Percentiles rank a stretch among this genome's conserved stretches.
phyloP scores from a whole-genome alignment of 441 rosid genomes.

The Euphorbia corollata region DNA sequence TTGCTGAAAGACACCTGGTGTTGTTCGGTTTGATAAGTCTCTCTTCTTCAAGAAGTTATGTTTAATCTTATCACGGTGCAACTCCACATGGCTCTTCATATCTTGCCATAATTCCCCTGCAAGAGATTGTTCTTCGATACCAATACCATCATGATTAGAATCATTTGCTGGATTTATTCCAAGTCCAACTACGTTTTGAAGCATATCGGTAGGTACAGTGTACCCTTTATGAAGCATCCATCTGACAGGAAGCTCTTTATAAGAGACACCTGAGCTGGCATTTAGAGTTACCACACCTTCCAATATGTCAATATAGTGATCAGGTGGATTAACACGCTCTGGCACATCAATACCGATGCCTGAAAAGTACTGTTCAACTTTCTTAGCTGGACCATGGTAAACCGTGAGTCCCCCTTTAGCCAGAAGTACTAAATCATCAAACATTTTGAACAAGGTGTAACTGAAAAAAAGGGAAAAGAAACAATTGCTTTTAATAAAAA shows the following conservation, averaged over 20 bases:
- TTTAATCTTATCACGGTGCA: constrained; percentile 54
- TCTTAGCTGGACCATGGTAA: constrained; percentile 75
- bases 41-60: constrained; percentile 50
- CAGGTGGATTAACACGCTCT: constrained; percentile 89
- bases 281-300: constrained; percentile 63
- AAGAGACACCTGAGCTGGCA: constrained; percentile 23
- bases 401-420: constrained; percentile 90
- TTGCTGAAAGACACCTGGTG: constrained; percentile 57
- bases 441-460: constrained; percentile 75
- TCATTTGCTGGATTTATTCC: constrained; percentile 22
- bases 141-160: constrained; percentile 19
- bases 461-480: constrained; percentile 28
- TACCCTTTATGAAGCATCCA: constrained; percentile 93
- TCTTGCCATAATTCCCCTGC: constrained; percentile 82
- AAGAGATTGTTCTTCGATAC: constrained; percentile 49
- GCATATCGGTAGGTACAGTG: constrained; percentile 64
- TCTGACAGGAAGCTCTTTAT: constrained; percentile 65
- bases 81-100: constrained; percentile 45
- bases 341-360: constrained; percentile 72
- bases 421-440: constrained; percentile 81
- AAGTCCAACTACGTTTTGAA: constrained; percentile 31
- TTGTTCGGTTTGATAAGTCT: constrained; percentile 63
- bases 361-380: constrained; percentile 74
- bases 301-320: constrained; percentile 74
- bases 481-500: constrained; percentile 1